Conservation (phyloP, 2,329 filamentous ascomycete species). For the Colletotrichum gloeosporioides region DNA sequence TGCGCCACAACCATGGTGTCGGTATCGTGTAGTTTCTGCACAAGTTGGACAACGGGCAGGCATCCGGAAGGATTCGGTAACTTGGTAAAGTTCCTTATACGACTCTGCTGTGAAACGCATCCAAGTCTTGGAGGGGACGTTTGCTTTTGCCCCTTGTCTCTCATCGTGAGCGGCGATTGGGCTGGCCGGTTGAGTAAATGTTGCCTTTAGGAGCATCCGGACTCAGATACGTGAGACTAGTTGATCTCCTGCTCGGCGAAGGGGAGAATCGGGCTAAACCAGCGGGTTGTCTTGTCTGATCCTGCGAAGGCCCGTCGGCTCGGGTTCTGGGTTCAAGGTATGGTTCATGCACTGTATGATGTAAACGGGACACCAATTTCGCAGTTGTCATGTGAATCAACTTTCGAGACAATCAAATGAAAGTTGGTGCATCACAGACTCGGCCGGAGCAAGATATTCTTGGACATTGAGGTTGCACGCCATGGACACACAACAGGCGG, state of each 20-base stretch:
- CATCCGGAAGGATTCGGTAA: neutral
- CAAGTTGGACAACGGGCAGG: neutral
- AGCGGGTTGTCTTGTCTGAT: neutral
- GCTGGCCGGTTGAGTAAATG: neutral
- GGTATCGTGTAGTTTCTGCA: conserved; percentile 9
- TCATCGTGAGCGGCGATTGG: neutral
- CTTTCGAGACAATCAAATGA: neutral
- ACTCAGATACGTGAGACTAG: neutral
- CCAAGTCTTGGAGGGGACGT: neutral
- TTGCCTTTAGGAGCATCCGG: neutral
- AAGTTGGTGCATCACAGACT: neutral
- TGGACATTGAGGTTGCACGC: neutral
- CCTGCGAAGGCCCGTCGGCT: neutral
- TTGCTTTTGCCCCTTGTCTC: conserved; percentile 4
- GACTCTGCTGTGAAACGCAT: conserved; percentile 3
- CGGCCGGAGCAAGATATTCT: conserved; percentile 10
- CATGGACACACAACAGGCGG: neutral
- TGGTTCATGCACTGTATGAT: neutral
- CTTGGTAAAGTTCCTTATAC: neutral
- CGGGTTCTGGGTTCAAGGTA: neutral
- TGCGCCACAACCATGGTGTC: conserved; percentile 23
- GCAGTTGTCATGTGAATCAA: neutral
- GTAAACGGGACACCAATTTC: neutral
- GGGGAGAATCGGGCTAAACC: neutral
- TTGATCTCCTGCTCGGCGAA: neutral